Evolutionary conservation across 2,329 filamentous ascomycete genomes (phyloP), one percentile per base, ranked within the genome.

Genomic region (Fusarium sp.): DNA sequence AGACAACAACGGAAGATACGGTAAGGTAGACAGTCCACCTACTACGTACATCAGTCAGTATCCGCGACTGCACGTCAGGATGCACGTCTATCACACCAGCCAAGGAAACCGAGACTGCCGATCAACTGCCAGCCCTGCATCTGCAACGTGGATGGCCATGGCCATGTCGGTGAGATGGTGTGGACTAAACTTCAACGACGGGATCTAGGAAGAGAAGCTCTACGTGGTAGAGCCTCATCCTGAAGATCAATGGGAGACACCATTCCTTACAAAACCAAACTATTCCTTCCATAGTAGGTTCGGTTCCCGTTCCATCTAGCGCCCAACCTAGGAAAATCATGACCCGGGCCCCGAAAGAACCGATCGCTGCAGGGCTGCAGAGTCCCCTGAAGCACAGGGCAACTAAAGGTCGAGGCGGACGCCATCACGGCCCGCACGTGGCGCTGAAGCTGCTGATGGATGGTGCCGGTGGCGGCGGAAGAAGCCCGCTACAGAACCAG

Each of bases 101-200:
- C 42, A 26, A 49, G 65, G 67, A 8, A 70, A 62, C 22, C 26
- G 49, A 36, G 55, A 36, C 15, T n/a, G 67, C 38, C 42, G 67
- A 70, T 70, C 67, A 71, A 68, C 63, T 70, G 67, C 67, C 67
- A 70, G 45, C 24, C 50, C 22, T 70, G 67, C 62, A 70, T 63
- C 21, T 39, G 15, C 50, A 58, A 33, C 62, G 46, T 61, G 14
- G 49, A 47, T 39, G 39, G 31, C 43, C 43, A 17, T 26, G 34
- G 31, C 43, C 43, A 17, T 26, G 34, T 42, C 55, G 21, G 8
- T 24, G 64, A 51, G 55, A 45, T 55, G 53, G 43, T 69, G 62
- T 44, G 53, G n/a, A 36, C 56, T 43, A 42, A 45, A 10, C 31
- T 42, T 36, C 22, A 28, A 52, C 36, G 26, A 42, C 38, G 40